Conservation (phyloP, 106 monocot genomes). For the Dendrobium huoshanense region DNA sequence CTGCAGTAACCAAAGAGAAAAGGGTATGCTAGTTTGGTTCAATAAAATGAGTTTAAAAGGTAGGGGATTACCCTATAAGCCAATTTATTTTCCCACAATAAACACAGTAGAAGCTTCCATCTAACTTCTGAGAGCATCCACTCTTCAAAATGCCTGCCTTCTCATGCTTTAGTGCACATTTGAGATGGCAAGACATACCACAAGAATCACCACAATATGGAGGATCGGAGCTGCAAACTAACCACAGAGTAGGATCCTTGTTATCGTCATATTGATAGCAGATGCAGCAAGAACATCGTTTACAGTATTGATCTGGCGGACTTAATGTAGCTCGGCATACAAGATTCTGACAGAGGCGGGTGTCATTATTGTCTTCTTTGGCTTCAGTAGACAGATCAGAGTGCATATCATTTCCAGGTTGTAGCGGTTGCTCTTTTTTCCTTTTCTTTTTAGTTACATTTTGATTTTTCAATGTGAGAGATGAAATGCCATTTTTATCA, state of each 20-base stretch:
- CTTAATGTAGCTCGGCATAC: conserved; percentile 65
- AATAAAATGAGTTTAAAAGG: conserved; percentile 1
- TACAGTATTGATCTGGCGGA: conserved; percentile 62
- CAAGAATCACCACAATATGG: conserved; percentile 27
- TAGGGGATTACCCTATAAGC: conserved; percentile 56
- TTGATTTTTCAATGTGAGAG: conserved; percentile 15
- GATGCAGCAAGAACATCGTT: conserved; percentile 91
- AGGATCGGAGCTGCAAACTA: conserved; percentile 76
- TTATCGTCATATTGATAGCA: conserved; percentile 89
- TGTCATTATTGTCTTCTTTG: conserved; percentile 20
- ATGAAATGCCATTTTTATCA: conserved; percentile 8
- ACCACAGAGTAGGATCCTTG: conserved; percentile 94
- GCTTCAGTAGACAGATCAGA: conserved; percentile 3
- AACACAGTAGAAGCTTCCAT: conserved; percentile 88
- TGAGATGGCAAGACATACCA: conserved; percentile 72
- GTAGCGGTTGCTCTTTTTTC: conserved; percentile 29
- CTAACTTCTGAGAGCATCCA: conserved; percentile 49
- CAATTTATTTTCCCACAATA: conserved; percentile 81
- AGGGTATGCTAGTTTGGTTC: neutral
- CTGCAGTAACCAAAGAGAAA: neutral
- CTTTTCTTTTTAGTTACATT: conserved; percentile 40
- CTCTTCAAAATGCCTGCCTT: conserved; percentile 58
- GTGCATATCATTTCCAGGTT: conserved; percentile 1
- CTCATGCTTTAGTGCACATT: conserved; percentile 76
- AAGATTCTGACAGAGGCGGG: conserved; percentile 54